These are phyloP conservation scores for Annona cherimola DNA, from an alignment of 164 flowering plant genomes.

Conservation along the genomic window DNA sequence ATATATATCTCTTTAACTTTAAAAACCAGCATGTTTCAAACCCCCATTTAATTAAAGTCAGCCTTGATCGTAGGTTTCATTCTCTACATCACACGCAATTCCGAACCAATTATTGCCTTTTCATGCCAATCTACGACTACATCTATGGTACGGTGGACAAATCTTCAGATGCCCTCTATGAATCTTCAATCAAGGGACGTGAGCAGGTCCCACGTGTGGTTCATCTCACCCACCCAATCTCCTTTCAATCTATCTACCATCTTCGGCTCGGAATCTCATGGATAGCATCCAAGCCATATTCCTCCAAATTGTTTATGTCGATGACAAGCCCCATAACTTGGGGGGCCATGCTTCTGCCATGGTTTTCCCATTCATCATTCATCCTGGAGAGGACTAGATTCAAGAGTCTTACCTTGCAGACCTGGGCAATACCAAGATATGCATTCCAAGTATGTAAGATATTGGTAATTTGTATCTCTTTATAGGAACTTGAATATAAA, in stretches of 20 bases:
- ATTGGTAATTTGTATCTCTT: background rate
- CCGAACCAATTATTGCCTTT: conserved; percentile 45
- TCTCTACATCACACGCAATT: conserved; percentile 57
- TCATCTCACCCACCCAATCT: conserved; percentile 65
- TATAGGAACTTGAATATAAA: too few relatives aligned
- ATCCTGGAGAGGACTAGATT: conserved; percentile 47
- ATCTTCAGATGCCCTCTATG: conserved; percentile 42
- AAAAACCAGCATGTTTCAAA: too few relatives aligned
- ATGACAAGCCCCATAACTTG: conserved; percentile 57
- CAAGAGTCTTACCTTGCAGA: conserved; percentile 46
- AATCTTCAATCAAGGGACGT: conserved; percentile 29
- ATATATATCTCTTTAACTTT: too few relatives aligned
- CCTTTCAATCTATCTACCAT: conserved; percentile 60
- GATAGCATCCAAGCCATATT: conserved; percentile 52
- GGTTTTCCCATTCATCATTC: conserved; percentile 44
- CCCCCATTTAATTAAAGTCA: too few relatives aligned
- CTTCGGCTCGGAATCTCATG: conserved; percentile 54
- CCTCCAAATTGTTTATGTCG: conserved; percentile 45
- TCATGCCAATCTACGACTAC: conserved; percentile 58
- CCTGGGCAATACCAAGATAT: conserved; percentile 66
- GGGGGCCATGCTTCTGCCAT: conserved; percentile 35
- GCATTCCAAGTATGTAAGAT: conserved; percentile 37
- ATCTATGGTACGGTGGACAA: conserved; percentile 56
- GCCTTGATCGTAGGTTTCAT: conserved; percentile 31
- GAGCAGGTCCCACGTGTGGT: conserved; percentile 50